Conservation (phyloP, 148 eudicot species). For the Polygonum aviculare region DNA sequence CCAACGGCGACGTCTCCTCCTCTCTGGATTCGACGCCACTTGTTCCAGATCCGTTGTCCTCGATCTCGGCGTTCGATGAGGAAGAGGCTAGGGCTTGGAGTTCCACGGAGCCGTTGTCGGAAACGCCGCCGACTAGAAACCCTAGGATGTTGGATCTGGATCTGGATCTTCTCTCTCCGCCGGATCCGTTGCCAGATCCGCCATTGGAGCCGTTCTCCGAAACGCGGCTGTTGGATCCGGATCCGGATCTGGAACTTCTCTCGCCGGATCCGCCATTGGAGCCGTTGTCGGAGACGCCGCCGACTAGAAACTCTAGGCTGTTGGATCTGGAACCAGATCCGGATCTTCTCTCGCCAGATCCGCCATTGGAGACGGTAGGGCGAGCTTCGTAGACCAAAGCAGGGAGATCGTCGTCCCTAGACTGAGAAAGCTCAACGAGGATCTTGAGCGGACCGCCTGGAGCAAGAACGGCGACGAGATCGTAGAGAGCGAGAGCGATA, state of each 20-base stretch:
- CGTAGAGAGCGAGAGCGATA: constrained; percentile 72
- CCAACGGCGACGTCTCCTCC: constrained; percentile 26
- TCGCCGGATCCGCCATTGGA: constrained; percentile 14
- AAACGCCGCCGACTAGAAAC: constrained; percentile 49
- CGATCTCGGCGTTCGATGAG: background rate
- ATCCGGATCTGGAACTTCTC: background rate
- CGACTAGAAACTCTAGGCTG: constrained; percentile 45
- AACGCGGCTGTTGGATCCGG: constrained; percentile 22
- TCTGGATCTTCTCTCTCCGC: constrained; percentile 9
- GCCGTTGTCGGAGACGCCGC: constrained; percentile 42
- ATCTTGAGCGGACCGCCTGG: constrained; percentile 94
- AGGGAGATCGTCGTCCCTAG: constrained; percentile 81
- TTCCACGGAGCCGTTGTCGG: constrained; percentile 45
- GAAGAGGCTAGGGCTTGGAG: constrained; percentile 26
- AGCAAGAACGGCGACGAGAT: constrained; percentile 80
- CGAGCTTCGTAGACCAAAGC: constrained; percentile 81
- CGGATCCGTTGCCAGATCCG: constrained; percentile 6
- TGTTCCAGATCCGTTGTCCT: background rate
- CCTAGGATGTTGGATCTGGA: constrained; percentile 26
- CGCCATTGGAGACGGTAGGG: constrained; percentile 36
- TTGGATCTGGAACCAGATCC: background rate
- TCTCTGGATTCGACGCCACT: background rate
- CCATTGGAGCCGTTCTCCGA: constrained; percentile 31
- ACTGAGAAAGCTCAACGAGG: constrained; percentile 67
- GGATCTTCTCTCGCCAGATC: constrained; percentile 13